Evolutionary conservation across 345 rosid genomes (phyloP), one percentile per base, ranked within the genome.

Genomic region (Lepidium sativum): DNA sequence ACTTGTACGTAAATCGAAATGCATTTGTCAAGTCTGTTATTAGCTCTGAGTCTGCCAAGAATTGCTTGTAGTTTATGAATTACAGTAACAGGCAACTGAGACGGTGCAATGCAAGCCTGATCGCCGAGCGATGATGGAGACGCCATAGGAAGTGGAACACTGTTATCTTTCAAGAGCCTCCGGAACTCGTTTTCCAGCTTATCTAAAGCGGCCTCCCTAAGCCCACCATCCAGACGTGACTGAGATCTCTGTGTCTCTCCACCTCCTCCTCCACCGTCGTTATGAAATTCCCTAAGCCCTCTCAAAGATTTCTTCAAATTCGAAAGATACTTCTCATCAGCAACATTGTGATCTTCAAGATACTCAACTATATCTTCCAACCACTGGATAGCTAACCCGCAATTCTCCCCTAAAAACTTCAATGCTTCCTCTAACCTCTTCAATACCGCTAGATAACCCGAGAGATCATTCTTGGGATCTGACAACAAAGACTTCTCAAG

Each of bases 381-480:
- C 99, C 99, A 94, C 81, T 94, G 97, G 42, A 94, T 79, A 38
- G 99, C 99, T 70, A 94, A 80, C 34, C 92, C 97, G 40, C 95
- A 94, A 70, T 94, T 94, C 50, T 91, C 97, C 43, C 91, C 96
- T 45, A 94, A 48, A 69, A 94, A 94, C 77, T 80, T 85, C 78
- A 91, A 71, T 0, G 99, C 99, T 82, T 94, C 99, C 61, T 94
- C 95, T 5, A 88, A 83, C 32, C 95, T 84, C 70, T 91, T 94
- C 74, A 88, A 62, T n/a, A 94, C 95, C 0, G 95, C 81, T 59
- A 91, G 78, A 69, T 88, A 91, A 54, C 92, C 91, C 0, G 96
- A 82, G 4, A 94, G 85, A 72, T 94, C 95, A 39, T 77, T 81
- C 61, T 80, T 75, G 1, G 97, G 97, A 68, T 94, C 97, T 1